Percentiles rank a stretch among this genome's conserved stretches.
phyloP scores from a whole-genome alignment of 257 asterid species.

The Linaria vulgaris region DNA sequence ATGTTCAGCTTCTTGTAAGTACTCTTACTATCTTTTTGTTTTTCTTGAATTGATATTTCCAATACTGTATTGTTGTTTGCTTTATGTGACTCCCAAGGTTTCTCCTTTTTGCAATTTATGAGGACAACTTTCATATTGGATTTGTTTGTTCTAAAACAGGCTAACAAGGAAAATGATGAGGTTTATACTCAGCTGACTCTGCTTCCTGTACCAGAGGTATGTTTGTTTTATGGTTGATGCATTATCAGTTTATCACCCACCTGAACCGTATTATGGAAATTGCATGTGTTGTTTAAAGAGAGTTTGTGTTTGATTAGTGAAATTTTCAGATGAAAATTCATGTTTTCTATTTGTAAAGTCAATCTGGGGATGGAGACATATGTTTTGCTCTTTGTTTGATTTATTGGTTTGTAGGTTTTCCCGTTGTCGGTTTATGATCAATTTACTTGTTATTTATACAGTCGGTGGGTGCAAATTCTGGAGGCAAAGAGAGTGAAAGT shows the following conservation, averaged over 20 bases:
- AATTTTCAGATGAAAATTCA: background rate
- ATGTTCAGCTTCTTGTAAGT: constrained; percentile 84
- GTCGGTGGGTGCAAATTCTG: constrained; percentile 48
- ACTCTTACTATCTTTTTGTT: constrained; percentile 4
- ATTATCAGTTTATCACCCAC: no score
- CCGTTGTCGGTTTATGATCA: constrained; percentile 4
- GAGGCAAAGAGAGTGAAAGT: constrained; percentile 59
- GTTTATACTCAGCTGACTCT: constrained; percentile 86
- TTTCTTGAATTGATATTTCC: background rate
- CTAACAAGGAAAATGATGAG: constrained; percentile 97
- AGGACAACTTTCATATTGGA: background rate
- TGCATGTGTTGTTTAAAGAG: constrained; percentile 8
- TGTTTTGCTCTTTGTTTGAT: background rate
- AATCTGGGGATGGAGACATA: constrained; percentile 2
- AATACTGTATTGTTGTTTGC: background rate
- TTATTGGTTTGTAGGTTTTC: background rate
- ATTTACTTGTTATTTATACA: constrained; percentile 28
- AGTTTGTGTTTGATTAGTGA: constrained; percentile 4
- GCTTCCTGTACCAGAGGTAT: constrained; percentile 82
- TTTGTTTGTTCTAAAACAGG: constrained; percentile 44
- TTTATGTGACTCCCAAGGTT: constrained; percentile 9
- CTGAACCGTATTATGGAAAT: background rate
- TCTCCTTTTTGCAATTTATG: background rate
- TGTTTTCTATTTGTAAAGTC: no score
- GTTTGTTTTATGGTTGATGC: constrained; percentile 10